Evolutionary conservation across 179 eudicot genomes (phyloP), one percentile per base, ranked within the genome.

Genomic region (Vitellaria paradoxa): DNA sequence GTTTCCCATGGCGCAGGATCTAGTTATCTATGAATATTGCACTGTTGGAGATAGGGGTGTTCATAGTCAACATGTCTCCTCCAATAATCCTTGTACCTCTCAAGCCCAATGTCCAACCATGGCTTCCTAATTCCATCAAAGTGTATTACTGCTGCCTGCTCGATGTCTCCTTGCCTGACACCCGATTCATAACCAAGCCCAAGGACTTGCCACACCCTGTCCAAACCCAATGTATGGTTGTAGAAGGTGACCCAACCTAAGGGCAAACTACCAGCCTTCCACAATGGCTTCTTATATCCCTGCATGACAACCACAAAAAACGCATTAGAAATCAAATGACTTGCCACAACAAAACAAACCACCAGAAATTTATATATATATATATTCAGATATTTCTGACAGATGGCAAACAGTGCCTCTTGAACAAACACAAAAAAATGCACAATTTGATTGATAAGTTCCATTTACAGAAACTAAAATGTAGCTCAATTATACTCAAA

Each of bases 161-260:
- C 90, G 37, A 96, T 88, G 70, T 89, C 88, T 46, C 77, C 84
- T n/a, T 37, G 79, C 70, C 59, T 86, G 74, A 92, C 81, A 46
- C 85, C 90, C 3, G 90, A 79, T 53, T 92, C 96, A 45, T 82
- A 84, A 18, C 99, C 99, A 46, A 96, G 81, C 55, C 99, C 99
- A 21, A 89, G 89, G 65, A 89, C 87, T 65, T 96, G 99, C 97
- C 98, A 96, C 75, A 82, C 79, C 57, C 55, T 75, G 77, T 93
- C 90, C 78, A 96, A 82, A 61, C 87, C 78, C 20, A 85, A 3
- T 7, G 99, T 96, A 7, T 79, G 80, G 42, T 89, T 85, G 86
- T 96, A 81, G n/a, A 96, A 96, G 53, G 98, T 93, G 76, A 88
- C 77, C 98, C 97, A 94, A 73, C 99, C 99, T 61, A 94, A 61